These are phyloP conservation scores for Filobasidium uniguttulatum DNA, from an alignment of 1,284 basidiomycete species.

Conservation along the genomic window DNA sequence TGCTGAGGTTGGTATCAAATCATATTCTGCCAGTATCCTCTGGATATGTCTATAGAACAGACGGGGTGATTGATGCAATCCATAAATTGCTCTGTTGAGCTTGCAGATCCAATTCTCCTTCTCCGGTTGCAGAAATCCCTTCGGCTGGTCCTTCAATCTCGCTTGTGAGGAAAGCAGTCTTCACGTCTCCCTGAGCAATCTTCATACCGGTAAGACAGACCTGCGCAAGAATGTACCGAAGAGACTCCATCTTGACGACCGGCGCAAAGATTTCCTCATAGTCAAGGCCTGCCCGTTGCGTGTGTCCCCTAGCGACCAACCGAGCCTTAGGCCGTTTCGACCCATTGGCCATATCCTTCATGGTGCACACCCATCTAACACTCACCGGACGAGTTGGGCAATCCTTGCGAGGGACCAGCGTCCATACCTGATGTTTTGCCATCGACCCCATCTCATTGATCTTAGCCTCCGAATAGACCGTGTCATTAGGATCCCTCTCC, in stretches of 20 bases:
- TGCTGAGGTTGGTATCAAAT: slow-evolving; percentile 26
- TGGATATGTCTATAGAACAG: slow-evolving; percentile 32
- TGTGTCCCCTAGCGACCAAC: slow-evolving; percentile 21
- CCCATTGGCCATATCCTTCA: slow-evolving; percentile 11
- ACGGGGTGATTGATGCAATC: slow-evolving; percentile 31
- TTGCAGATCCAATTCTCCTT: too few relatives aligned
- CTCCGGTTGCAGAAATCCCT: too few relatives aligned
- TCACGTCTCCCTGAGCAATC: slow-evolving; percentile 40
- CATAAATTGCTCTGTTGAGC: slow-evolving; percentile 33
- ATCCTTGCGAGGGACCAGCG: background rate
- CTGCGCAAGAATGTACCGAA: slow-evolving; percentile 35
- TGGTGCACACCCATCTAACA: slow-evolving; percentile 10
- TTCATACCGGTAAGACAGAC: slow-evolving; percentile 36
- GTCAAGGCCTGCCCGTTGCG: slow-evolving; percentile 36
- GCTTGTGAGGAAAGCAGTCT: slow-evolving; percentile 41
- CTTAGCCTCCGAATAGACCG: slow-evolving; percentile 7
- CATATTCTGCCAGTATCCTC: slow-evolving; percentile 20
- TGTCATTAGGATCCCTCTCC: background rate
- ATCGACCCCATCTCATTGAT: slow-evolving; percentile 17
- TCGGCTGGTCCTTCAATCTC: slow-evolving; percentile 37
- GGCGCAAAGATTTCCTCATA: slow-evolving; percentile 40
- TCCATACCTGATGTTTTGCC: slow-evolving; percentile 17
- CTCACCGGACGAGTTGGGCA: background rate
- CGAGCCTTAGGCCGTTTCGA: slow-evolving; percentile 24
- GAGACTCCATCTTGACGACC: slow-evolving; percentile 34